These are phyloP conservation scores for Lepraria neglecta DNA, from an alignment of 495 filamentous ascomycete genomes.

Conservation along the genomic window DNA sequence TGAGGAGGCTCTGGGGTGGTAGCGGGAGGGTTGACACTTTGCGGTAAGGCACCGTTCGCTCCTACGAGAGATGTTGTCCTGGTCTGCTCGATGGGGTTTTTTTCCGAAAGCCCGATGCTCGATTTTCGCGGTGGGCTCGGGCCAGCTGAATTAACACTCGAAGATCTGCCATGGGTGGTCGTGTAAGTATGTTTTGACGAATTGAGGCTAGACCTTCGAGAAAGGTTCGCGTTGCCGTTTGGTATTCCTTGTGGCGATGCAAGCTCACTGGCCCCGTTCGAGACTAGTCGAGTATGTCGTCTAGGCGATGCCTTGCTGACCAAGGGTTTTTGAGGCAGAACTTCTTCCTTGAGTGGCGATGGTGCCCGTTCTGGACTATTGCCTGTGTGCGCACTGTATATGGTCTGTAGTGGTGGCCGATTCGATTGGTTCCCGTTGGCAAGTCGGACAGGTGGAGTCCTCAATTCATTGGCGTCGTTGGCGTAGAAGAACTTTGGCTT, in stretches of 20 bases:
- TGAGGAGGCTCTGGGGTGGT: slow-evolving; percentile 29
- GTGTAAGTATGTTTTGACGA: slow-evolving; percentile 10
- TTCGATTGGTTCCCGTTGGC: slow-evolving; percentile 24
- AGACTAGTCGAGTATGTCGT: slow-evolving; percentile 26
- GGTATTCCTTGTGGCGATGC: slow-evolving; percentile 10
- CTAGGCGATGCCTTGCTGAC: slow-evolving; percentile 31
- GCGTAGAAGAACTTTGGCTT: slow-evolving; percentile 42
- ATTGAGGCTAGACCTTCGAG: slow-evolving; percentile 26
- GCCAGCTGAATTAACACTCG: slow-evolving; percentile 15
- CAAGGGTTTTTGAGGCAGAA: slow-evolving; percentile 27
- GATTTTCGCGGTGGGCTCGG: slow-evolving; percentile 18
- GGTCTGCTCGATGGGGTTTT: not conserved
- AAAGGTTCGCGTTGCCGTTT: slow-evolving; percentile 8
- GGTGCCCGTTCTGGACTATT: slow-evolving; percentile 33
- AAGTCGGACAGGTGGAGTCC: slow-evolving; percentile 12
- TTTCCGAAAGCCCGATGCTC: slow-evolving; percentile 16
- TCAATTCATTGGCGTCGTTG: slow-evolving; percentile 42
- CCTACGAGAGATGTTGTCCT: slow-evolving; percentile 7
- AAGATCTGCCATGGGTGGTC: slow-evolving; percentile 10
- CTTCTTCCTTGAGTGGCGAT: slow-evolving; percentile 41
- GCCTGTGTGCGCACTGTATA: slow-evolving; percentile 32
- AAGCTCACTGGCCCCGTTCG: slow-evolving; percentile 11
- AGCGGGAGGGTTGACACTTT: slow-evolving; percentile 17
- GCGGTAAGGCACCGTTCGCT: slow-evolving; percentile 9
- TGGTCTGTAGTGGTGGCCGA: slow-evolving; percentile 38